Evolutionary conservation across 352 stramenopile genomes (phyloP), one percentile per base, ranked within the genome.

Genomic region (Phytophthora kernoviae): DNA sequence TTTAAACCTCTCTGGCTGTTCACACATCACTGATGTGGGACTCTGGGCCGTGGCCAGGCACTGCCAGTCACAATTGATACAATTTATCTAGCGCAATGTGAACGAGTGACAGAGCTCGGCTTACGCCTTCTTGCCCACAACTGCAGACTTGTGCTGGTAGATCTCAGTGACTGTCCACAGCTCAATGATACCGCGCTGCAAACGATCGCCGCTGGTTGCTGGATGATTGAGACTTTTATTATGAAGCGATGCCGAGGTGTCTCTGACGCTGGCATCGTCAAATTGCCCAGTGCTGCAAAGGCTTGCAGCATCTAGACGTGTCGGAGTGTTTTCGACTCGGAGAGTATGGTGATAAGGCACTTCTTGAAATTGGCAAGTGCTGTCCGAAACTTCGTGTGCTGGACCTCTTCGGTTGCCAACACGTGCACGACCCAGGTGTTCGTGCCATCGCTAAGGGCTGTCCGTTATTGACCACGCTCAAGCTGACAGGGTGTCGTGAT

Each of bases 261-360:
- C 50, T 91, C 86, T 5, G 91, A 97, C 74, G 77, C 82, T 0
- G 91, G 90, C 0, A 72, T 97, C 39, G 87, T 92, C 50, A 92
- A 93, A 66, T 97, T n/a, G 90, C 90, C 1, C 84, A 93, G 53
- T 93, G 86, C 54, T 97, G 89, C 58, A 88, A 88, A 32, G 58
- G 87, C 2, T 60, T 97, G 39, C 78, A 70, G 9, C 70, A 91
- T 48, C 57, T 97, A 4, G 91, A 97, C 60, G 82, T 97, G 18
- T 91, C 84, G 15, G 79, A 93, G 50, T 97, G 90, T 47, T 77
- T 87, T 40, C 81, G 79, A 32, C 77, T 97, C 0, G 90, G 90
- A 30, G 91, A 98, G 65, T 98, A 95, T 61, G 93, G 94, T 0
- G 93, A 98, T 76, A 92, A 96, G 60, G 91, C 87, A 22, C 70